These are phyloP conservation scores for Trifolium subterraneum DNA, from an alignment of 306 rosid species.

Conservation along the genomic window DNA sequence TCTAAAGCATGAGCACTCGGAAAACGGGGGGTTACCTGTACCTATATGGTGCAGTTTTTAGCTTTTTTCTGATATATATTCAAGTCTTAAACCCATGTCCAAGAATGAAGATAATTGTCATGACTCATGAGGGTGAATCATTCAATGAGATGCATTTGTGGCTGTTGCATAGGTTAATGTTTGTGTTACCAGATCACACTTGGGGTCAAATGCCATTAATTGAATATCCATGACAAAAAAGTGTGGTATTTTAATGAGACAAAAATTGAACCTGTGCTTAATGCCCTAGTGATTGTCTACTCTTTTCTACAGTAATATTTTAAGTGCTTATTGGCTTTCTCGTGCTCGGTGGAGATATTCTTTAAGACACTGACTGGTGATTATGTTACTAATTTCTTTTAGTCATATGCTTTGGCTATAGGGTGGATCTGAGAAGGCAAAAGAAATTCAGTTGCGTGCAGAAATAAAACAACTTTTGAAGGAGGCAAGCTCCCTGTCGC, in stretches of 20 bases:
- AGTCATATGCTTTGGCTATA: slow-evolving; percentile 41
- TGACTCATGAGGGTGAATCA: neutral
- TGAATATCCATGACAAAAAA: neutral
- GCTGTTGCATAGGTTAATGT: slow-evolving; percentile 12
- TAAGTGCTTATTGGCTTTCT: neutral
- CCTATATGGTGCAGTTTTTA: neutral
- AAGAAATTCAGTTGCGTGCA: slow-evolving; percentile 55
- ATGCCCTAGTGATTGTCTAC: neutral
- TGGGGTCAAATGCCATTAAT: slow-evolving; percentile 2
- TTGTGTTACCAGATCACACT: slow-evolving; percentile 7
- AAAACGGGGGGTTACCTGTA: no score
- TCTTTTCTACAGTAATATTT: slow-evolving; percentile 12
- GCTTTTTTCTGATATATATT: neutral
- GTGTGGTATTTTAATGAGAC: neutral
- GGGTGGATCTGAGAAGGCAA: slow-evolving; percentile 53
- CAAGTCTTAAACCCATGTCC: neutral
- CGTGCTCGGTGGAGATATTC: neutral
- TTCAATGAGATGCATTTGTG: slow-evolving; percentile 1
- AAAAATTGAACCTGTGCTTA: slow-evolving; percentile 21
- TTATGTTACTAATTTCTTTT: slow-evolving; percentile 25
- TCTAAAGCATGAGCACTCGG: no score
- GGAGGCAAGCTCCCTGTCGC: slow-evolving; percentile 81
- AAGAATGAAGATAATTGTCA: slow-evolving; percentile 2
- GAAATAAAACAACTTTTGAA: slow-evolving; percentile 76
- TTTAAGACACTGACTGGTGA: neutral